A percentile compares a stretch with the other conserved stretches of the same genome.
Conservation (phyloP, 148 eudicot species). For the Spergularia bocconei region DNA sequence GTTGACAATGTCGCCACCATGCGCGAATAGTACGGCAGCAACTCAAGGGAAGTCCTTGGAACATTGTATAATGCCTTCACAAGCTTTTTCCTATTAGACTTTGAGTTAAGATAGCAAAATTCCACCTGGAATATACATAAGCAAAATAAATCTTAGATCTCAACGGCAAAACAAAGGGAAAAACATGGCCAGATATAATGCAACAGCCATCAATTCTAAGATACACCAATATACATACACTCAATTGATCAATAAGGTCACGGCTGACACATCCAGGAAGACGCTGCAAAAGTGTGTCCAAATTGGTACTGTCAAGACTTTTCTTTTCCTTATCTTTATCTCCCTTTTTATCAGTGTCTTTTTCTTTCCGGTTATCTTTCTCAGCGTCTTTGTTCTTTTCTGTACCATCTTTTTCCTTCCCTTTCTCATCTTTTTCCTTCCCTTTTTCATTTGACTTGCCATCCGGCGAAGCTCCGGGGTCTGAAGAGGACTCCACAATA, state of each 20-base stretch:
- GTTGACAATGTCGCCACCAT: conserved; percentile 94
- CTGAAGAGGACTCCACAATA: conserved; percentile 45
- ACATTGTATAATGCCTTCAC: conserved; percentile 87
- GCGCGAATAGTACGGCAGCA: conserved; percentile 92
- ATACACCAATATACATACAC: conserved; percentile 42
- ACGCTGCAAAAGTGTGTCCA: conserved; percentile 80
- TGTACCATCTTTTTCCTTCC: conserved; percentile 70
- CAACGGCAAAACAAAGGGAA: not conserved
- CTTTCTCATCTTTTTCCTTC: conserved; percentile 60
- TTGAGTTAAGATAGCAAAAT: conserved; percentile 90
- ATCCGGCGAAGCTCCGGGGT: conserved; percentile 52
- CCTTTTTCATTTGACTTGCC: conserved; percentile 44
- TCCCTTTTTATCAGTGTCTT: conserved; percentile 60
- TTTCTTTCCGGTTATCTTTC: conserved; percentile 84
- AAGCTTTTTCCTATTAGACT: conserved; percentile 87
- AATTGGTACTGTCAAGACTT: conserved; percentile 80
- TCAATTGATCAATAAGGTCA: conserved; percentile 91
- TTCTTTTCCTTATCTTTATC: conserved; percentile 86
- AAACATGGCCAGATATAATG: not conserved
- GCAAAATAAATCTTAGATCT: conserved; percentile 11
- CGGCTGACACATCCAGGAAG: conserved; percentile 98
- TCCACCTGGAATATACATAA: conserved; percentile 59
- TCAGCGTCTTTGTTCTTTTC: conserved; percentile 62
- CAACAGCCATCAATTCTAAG: not conserved
- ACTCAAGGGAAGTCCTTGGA: conserved; percentile 89